Percentiles rank a stretch among this genome's conserved stretches.
Evolutionary conservation across 768 basidiomycete species (phyloP).

Genomic region (Mycena sanguinolenta): DNA sequence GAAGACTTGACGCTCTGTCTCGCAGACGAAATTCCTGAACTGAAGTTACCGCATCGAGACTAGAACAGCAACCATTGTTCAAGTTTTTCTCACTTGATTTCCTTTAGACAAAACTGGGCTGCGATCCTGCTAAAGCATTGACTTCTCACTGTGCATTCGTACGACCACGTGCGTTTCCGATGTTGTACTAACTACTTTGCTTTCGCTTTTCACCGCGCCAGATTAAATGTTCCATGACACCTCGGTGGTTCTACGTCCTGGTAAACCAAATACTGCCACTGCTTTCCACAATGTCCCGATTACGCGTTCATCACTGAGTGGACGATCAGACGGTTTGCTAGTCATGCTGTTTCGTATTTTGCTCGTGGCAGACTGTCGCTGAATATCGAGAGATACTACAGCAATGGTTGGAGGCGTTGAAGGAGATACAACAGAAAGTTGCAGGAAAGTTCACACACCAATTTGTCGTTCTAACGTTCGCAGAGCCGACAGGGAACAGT

Average conservation of each 20-base stretch:
- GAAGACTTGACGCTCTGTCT: slow-evolving; percentile 43
- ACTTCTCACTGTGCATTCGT: slow-evolving; percentile 45
- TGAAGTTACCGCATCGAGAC: slow-evolving; percentile 49
- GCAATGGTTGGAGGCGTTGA: slow-evolving; percentile 37
- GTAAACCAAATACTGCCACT: slow-evolving; percentile 41
- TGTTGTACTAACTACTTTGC: not conserved
- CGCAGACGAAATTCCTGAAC: slow-evolving; percentile 46
- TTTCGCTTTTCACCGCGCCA: not conserved
- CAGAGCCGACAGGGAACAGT: too few relatives aligned
- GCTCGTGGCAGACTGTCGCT: slow-evolving; percentile 32
- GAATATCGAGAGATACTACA: slow-evolving; percentile 38
- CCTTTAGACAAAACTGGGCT: not conserved
- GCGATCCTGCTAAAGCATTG: slow-evolving; percentile 48
- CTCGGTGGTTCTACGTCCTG: slow-evolving; percentile 47
- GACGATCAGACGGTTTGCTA: slow-evolving; percentile 46
- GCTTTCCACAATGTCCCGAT: slow-evolving; percentile 45
- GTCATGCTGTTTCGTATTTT: slow-evolving; percentile 41
- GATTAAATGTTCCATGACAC: slow-evolving; percentile 50
- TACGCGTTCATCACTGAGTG: slow-evolving; percentile 42
- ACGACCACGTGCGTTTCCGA: slow-evolving; percentile 43
- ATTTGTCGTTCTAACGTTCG: too few relatives aligned
- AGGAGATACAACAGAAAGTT: slow-evolving; percentile 36
- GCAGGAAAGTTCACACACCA: too few relatives aligned
- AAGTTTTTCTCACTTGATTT: not conserved
- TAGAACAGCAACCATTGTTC: slow-evolving; percentile 45